These are phyloP conservation scores for Trichosporon coremiiforme DNA, from an alignment of 1,284 basidiomycete species.

Conservation along the genomic window DNA sequence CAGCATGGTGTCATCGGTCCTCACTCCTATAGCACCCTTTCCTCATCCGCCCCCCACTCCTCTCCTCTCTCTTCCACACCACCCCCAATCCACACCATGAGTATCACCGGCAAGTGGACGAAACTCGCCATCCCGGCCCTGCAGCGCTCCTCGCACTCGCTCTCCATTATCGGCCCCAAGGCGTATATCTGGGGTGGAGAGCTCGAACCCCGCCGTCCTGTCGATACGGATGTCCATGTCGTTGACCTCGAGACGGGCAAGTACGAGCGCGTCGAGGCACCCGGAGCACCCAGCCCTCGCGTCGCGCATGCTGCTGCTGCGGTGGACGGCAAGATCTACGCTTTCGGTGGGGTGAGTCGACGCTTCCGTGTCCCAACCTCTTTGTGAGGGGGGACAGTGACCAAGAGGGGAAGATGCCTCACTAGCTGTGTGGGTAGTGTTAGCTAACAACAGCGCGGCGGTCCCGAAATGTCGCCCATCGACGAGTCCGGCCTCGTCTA, in stretches of 20 bases:
- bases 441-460: slow-evolving; percentile 34
- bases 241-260: slow-evolving; percentile 34
- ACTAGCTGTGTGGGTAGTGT: neutral
- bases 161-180: slow-evolving; percentile 28
- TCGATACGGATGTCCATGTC: slow-evolving; percentile 37
- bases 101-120: slow-evolving; percentile 14
- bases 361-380: neutral
- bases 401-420: no score
- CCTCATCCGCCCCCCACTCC: neutral
- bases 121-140: slow-evolving; percentile 24
- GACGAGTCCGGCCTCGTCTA: slow-evolving; percentile 37
- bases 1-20: neutral
- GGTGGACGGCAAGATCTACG: slow-evolving; percentile 34
- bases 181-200: slow-evolving; percentile 31
- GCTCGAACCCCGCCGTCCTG: slow-evolving; percentile 38
- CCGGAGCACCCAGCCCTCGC: slow-evolving; percentile 35
- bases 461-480: slow-evolving; percentile 36
- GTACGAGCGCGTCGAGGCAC: slow-evolving; percentile 28
- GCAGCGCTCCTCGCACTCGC: slow-evolving; percentile 39
- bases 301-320: slow-evolving; percentile 39
- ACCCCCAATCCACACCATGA: neutral
- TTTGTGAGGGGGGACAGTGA: no score
- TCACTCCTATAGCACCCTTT: neutral
- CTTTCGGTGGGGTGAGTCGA: slow-evolving; percentile 43
- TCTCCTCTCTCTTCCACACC: neutral